Evolutionary conservation across 1,284 basidiomycete genomes (phyloP).

Genomic region (Apiotrichum siamense): DNA sequence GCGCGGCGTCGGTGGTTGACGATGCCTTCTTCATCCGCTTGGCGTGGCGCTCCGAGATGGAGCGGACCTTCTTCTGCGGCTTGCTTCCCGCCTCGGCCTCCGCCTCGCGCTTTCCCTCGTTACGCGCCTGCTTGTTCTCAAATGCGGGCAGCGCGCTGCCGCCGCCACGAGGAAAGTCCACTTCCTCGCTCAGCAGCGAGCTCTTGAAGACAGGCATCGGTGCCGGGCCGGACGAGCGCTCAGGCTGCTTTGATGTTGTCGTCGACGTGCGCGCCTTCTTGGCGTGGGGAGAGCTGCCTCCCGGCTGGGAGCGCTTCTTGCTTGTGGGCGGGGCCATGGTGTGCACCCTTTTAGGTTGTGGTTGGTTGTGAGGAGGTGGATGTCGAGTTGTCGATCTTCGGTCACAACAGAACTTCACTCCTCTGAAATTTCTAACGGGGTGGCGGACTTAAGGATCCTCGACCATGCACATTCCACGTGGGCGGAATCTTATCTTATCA

Average conservation of each 20-base stretch:
- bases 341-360: conserved; percentile 1
- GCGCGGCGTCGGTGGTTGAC: conserved; percentile 51
- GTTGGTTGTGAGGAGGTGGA: not conserved
- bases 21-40: conserved; percentile 50
- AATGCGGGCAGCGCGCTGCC: conserved; percentile 68
- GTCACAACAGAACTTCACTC: not conserved
- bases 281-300: conserved; percentile 7
- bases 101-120: conserved; percentile 79
- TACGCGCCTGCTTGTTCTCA: conserved; percentile 80
- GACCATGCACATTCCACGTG: not conserved
- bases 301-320: conserved; percentile 16
- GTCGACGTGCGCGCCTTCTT: conserved; percentile 13
- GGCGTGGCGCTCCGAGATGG: conserved; percentile 33
- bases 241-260: not conserved
- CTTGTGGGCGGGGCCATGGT: conserved; percentile 16
- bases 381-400: not conserved
- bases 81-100: conserved; percentile 62
- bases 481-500: not conserved
- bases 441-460: not conserved
- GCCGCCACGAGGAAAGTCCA: conserved; percentile 91
- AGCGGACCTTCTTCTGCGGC: conserved; percentile 31
- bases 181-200: conserved; percentile 60
- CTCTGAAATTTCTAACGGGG: not conserved
- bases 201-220: conserved; percentile 44
- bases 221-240: conserved; percentile 18